Evolutionary conservation across 208 protist species (phyloP).

Genomic region (Willaertia magna): DNA sequence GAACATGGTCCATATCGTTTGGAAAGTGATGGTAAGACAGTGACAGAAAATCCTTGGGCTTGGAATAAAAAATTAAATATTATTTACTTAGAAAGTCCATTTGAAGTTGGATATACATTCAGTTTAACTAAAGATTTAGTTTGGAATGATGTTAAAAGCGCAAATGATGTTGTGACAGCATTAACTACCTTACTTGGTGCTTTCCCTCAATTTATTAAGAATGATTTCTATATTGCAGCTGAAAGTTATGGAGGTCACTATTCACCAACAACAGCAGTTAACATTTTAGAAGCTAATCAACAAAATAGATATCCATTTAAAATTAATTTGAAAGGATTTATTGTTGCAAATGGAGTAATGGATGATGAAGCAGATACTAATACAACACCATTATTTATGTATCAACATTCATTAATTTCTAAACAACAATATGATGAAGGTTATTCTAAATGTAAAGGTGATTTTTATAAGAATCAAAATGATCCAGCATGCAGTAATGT

Average conservation of each 20-base stretch:
- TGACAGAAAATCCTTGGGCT: slow-evolving; percentile 14
- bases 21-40: slow-evolving; percentile 1
- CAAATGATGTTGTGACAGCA: slow-evolving; percentile 9
- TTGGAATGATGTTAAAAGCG: slow-evolving; percentile 12
- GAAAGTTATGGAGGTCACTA: slow-evolving; percentile 51
- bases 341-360: neutral
- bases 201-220: slow-evolving; percentile 41
- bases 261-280: neutral
- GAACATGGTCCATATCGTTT: slow-evolving; percentile 6
- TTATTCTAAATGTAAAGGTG: neutral
- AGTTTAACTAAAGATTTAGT: neutral
- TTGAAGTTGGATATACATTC: slow-evolving; percentile 13
- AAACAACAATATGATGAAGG: neutral
- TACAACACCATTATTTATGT: neutral
- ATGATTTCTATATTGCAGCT: slow-evolving; percentile 51
- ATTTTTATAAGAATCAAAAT: neutral
- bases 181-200: slow-evolving; percentile 13
- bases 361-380: neutral
- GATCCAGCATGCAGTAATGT: neutral
- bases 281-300: neutral
- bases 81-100: slow-evolving; percentile 25
- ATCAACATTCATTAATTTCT: neutral
- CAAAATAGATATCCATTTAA: slow-evolving; percentile 4
- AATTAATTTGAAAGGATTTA: slow-evolving; percentile 32
- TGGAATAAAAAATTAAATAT: slow-evolving; percentile 31